A percentile compares a stretch with the other conserved stretches of the same genome.
Evolutionary conservation across 768 basidiomycete species (phyloP).

Genomic region (Rhizopogon salebrosus): DNA sequence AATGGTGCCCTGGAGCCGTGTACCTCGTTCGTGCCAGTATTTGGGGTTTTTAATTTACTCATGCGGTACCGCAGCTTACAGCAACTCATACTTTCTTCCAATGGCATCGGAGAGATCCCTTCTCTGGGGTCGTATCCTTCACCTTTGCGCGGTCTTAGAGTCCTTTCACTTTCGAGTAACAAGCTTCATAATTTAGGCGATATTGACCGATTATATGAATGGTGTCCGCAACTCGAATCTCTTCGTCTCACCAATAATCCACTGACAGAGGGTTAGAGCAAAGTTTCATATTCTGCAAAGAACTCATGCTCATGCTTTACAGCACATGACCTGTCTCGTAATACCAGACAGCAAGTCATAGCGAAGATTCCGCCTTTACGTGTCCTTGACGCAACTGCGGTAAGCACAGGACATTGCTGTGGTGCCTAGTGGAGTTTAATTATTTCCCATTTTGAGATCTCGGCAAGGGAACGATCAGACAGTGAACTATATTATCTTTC

Average conservation of each 20-base stretch:
- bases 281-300: background rate
- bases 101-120: constrained; percentile 50
- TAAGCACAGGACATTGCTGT: constrained; percentile 30
- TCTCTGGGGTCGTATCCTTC: constrained; percentile 9
- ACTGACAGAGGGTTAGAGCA: constrained; percentile 46
- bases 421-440: constrained; percentile 10
- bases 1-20: constrained; percentile 40
- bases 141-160: constrained; percentile 37
- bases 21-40: constrained; percentile 33
- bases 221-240: constrained; percentile 65
- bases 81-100: constrained; percentile 63
- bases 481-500: constrained; percentile 82
- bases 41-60: background rate
- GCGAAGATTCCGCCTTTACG: constrained; percentile 62
- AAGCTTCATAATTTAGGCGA: constrained; percentile 51
- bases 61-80: constrained; percentile 39
- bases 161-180: constrained; percentile 65
- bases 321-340: constrained; percentile 34
- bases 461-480: constrained; percentile 66
- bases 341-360: constrained; percentile 56
- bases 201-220: constrained; percentile 58
- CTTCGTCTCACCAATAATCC: constrained; percentile 64
- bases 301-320: constrained; percentile 2
- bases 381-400: constrained; percentile 58
- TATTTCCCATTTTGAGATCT: constrained; percentile 45